Conservation (phyloP, 768 basidiomycete species). For the Termitomyces sp. region DNA sequence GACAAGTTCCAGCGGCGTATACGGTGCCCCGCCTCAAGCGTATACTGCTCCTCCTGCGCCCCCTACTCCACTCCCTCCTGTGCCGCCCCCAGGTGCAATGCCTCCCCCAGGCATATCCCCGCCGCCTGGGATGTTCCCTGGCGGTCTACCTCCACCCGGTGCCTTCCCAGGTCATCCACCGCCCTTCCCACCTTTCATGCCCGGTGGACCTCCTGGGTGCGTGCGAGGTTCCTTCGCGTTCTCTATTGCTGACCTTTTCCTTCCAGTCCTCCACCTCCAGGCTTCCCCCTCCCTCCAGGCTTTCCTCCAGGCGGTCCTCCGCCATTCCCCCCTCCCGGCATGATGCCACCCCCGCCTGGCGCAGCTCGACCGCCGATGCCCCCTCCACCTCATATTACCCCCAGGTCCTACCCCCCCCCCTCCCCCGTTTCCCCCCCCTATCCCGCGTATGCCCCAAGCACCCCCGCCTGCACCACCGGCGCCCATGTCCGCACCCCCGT, state of each 20-base stretch:
- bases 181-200: slow-evolving; percentile 54
- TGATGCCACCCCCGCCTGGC: slow-evolving; percentile 10
- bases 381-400: slow-evolving; percentile 36
- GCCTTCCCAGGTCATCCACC: slow-evolving; percentile 40
- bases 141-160: slow-evolving; percentile 37
- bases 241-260: slow-evolving; percentile 10
- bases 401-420: neutral
- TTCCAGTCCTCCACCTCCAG: slow-evolving; percentile 48
- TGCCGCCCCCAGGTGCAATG: slow-evolving; percentile 24
- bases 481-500: slow-evolving; percentile 16
- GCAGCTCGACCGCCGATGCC: slow-evolving; percentile 16
- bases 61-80: slow-evolving; percentile 15
- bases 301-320: slow-evolving; percentile 29
- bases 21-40: slow-evolving; percentile 70
- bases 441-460: slow-evolving; percentile 10
- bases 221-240: slow-evolving; percentile 18
- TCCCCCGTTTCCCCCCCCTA: neutral
- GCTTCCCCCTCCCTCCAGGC: slow-evolving; percentile 50
- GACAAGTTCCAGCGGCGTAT: slow-evolving; percentile 55
- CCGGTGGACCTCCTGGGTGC: slow-evolving; percentile 41
- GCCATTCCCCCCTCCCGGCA: slow-evolving; percentile 25
- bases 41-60: slow-evolving; percentile 52
- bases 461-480: slow-evolving; percentile 14
- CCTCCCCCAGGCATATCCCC: slow-evolving; percentile 27
- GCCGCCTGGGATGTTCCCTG: slow-evolving; percentile 42